A percentile compares a stretch with the other conserved stretches of the same genome.
These are phyloP conservation scores for Trebouxia sp. DNA, from an alignment of 139 green algal species.

Conservation along the genomic window DNA sequence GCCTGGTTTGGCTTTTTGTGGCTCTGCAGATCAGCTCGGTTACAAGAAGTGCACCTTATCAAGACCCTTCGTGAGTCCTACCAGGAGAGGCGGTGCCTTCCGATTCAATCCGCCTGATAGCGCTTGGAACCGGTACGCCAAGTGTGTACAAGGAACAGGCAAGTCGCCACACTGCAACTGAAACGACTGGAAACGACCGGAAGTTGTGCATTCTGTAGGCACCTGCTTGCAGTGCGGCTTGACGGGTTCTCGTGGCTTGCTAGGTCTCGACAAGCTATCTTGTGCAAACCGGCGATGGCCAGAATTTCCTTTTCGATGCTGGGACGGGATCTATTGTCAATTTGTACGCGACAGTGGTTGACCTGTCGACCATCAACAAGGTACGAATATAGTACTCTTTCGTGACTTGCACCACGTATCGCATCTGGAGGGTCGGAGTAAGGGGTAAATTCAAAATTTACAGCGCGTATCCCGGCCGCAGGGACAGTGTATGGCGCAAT, in stretches of 20 bases:
- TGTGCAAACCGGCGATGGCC: background rate
- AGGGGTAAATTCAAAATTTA: too few relatives aligned
- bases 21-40: background rate
- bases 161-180: too few relatives aligned
- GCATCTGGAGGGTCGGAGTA: too few relatives aligned
- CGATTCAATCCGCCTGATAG: background rate
- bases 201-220: too few relatives aligned
- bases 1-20: background rate
- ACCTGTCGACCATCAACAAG: background rate
- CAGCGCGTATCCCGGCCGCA: too few relatives aligned
- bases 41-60: background rate
- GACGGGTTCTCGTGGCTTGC: too few relatives aligned
- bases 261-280: conserved; percentile 10
- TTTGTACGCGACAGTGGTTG: background rate
- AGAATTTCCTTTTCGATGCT: background rate
- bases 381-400: too few relatives aligned
- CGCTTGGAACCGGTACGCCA: background rate
- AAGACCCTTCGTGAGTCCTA: background rate
- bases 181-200: too few relatives aligned
- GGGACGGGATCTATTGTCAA: background rate
- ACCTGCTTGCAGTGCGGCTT: too few relatives aligned
- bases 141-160: conserved; percentile 9
- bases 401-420: too few relatives aligned
- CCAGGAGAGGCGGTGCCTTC: background rate
- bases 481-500: too few relatives aligned